Base-by-base conservation (phyloP, 1,284 basidiomycete genomes). In the Papiliotrema laurentii region DNA sequence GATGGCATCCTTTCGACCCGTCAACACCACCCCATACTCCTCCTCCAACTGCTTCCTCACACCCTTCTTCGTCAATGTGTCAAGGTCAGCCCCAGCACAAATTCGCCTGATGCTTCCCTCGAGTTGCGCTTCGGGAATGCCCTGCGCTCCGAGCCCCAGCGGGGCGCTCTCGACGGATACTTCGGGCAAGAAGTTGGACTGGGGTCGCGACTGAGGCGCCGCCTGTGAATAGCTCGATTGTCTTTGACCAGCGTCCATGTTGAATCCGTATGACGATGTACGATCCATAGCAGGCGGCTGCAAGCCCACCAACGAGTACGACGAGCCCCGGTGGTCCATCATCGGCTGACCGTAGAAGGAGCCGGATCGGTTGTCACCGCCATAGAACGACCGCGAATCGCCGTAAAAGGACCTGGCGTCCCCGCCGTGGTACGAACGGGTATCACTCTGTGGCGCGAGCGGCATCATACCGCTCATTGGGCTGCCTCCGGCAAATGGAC, bases 11-110 rank as follows among this genome's bases (percentile, higher is more conserved):
- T 77, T 78, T 53, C 71, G 64, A 14, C 54, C 47, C 2, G 55
- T 56, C 35, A 78, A 58, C 24, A 59, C 65, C 21, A 66, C 81
- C 25, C 83, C 83, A 64, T 85, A 92, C 56, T 80, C 80, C 51
- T 83, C 81, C 72, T 93, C 88, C 43, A 97, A 76, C 63, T 84
- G 82, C 51, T 83, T 79, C 42, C 92, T 81, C 47, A 97, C 85
- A 59, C 85, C 85, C 59, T 90, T 83, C 77, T 96, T 96, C 43
- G 91, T 94, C 49, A 94, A 80, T 19, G 82, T 83, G 64, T 90
- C 89, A 47, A 96, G 77, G 73, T 96, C 89, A 0, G 89, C 89
- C 21, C 77, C 75, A 18, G 78, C 78, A 49, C 94, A 77, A 35
- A 93, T 79, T 27, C 82, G 78, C 50, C 84, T 78, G 3, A 93